phyloP scores from a whole-genome alignment of 176 grass and related monocot species.

The Oryza meridionalis region DNA sequence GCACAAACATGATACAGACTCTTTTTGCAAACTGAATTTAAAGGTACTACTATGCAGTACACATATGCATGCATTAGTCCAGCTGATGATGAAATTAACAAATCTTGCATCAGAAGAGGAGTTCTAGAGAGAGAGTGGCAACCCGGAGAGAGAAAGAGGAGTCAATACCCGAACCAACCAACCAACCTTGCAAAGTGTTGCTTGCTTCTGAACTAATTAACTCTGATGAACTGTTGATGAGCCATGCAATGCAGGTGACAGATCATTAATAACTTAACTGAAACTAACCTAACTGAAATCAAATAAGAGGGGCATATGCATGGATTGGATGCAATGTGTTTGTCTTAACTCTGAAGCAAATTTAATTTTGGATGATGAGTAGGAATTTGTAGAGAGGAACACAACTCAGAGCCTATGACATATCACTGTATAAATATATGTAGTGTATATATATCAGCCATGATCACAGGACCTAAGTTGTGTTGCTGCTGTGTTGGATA shows the following conservation, averaged over 20 bases:
- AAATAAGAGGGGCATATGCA: not conserved
- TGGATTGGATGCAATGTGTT: not conserved
- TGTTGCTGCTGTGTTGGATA: constrained; percentile 27
- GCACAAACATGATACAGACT: not conserved
- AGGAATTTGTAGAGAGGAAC: constrained; percentile 15
- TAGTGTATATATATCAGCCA: constrained; percentile 12
- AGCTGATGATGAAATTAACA: not conserved
- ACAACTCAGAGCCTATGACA: constrained; percentile 46
- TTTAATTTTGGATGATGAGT: not conserved
- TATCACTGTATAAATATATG: constrained; percentile 8
- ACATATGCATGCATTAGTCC: constrained; percentile 8
- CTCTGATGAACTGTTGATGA: not conserved
- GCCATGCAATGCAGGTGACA: constrained; percentile 25
- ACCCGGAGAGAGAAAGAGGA: constrained; percentile 45
- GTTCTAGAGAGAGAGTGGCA: constrained; percentile 51
- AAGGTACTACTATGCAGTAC: not conserved
- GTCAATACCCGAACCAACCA: constrained; percentile 99
- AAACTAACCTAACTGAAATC: not conserved
- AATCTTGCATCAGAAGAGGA: constrained; percentile 14
- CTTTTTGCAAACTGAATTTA: constrained; percentile 3
- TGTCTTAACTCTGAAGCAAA: not conserved
- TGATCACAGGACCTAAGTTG: constrained; percentile 47
- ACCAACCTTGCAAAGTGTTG: constrained; percentile 76
- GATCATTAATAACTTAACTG: not conserved
- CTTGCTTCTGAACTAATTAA: constrained; percentile 25